A percentile compares a stretch with the other conserved stretches of the same genome.
Evolutionary conservation across 345 rosid genomes (phyloP).

Genomic region (Salix arbutifolia): DNA sequence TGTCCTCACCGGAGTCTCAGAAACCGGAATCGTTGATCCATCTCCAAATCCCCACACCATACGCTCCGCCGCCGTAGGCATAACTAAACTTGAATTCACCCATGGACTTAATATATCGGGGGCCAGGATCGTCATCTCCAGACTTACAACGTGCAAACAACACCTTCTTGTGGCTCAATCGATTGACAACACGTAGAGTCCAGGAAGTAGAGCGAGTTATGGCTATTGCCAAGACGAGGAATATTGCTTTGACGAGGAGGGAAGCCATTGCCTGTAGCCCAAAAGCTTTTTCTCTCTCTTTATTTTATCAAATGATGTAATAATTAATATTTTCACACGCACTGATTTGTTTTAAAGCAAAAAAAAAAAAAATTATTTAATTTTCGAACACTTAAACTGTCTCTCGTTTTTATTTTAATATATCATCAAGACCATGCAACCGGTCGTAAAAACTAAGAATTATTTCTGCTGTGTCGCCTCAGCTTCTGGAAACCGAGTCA

Average conservation of each 20-base stretch:
- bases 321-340: too few species aligned
- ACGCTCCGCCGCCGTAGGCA: slow-evolving; percentile 91
- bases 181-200: background rate
- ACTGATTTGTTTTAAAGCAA: too few species aligned
- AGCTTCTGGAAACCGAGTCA: background rate
- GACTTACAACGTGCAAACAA: background rate
- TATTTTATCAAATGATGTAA: too few species aligned
- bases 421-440: too few species aligned
- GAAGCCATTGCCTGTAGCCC: too few species aligned
- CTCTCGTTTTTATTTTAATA: too few species aligned
- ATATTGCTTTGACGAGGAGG: too few species aligned
- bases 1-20: slow-evolving; percentile 44
- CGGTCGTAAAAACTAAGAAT: too few species aligned
- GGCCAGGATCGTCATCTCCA: background rate
- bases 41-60: slow-evolving; percentile 95
- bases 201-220: background rate
- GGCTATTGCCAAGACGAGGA: background rate
- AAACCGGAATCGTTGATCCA: slow-evolving; percentile 84
- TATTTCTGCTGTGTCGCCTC: background rate
- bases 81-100: slow-evolving; percentile 20
- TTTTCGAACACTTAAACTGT: too few species aligned
- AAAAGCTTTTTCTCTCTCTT: too few species aligned
- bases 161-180: background rate
- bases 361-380: too few species aligned
- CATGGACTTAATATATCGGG: background rate